Evolutionary conservation across 1,284 basidiomycete species (phyloP).

Genomic region (Malassezia obtusa): DNA sequence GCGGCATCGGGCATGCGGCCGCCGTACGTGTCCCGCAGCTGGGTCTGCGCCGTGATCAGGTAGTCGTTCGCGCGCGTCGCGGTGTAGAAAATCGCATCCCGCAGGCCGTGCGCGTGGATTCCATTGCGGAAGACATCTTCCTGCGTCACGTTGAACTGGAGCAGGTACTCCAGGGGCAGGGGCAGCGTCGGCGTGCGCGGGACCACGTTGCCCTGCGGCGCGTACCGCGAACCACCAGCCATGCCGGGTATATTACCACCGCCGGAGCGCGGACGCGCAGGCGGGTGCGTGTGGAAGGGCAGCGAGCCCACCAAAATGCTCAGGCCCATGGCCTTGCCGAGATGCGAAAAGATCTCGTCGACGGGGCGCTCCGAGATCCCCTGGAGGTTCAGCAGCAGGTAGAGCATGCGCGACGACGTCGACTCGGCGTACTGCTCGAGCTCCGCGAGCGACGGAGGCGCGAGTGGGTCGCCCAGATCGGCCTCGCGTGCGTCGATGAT

Average conservation of each 20-base stretch:
- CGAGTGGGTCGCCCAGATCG: slow-evolving; percentile 31
- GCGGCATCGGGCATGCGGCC: slow-evolving; percentile 59
- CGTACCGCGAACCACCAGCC: slow-evolving; percentile 8
- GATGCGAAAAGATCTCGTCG: slow-evolving; percentile 44
- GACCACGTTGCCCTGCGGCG: slow-evolving; percentile 8
- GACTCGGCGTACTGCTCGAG: slow-evolving; percentile 39
- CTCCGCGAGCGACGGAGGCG: slow-evolving; percentile 31
- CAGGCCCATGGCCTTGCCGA: slow-evolving; percentile 44
- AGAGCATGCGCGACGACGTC: slow-evolving; percentile 39
- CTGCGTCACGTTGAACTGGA: slow-evolving; percentile 68
- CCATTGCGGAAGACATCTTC: slow-evolving; percentile 74
- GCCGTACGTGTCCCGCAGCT: slow-evolving; percentile 58
- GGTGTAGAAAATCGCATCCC: slow-evolving; percentile 71
- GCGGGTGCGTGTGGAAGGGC: slow-evolving; percentile 37
- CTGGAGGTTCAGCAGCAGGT: slow-evolving; percentile 25
- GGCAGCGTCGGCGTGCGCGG: slow-evolving; percentile 53
- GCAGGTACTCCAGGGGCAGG: slow-evolving; percentile 73
- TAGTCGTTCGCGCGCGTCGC: slow-evolving; percentile 85
- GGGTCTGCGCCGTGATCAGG: slow-evolving; percentile 68
- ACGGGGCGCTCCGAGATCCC: slow-evolving; percentile 28
- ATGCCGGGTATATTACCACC: slow-evolving; percentile 2
- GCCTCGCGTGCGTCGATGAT: slow-evolving; percentile 43
- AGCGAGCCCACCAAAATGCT: slow-evolving; percentile 27
- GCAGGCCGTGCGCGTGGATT: slow-evolving; percentile 57
- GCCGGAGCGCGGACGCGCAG: slow-evolving; percentile 23